Base-by-base conservation (phyloP, 2,329 filamentous ascomycete species). In the Pezicula neosporulosa region DNA sequence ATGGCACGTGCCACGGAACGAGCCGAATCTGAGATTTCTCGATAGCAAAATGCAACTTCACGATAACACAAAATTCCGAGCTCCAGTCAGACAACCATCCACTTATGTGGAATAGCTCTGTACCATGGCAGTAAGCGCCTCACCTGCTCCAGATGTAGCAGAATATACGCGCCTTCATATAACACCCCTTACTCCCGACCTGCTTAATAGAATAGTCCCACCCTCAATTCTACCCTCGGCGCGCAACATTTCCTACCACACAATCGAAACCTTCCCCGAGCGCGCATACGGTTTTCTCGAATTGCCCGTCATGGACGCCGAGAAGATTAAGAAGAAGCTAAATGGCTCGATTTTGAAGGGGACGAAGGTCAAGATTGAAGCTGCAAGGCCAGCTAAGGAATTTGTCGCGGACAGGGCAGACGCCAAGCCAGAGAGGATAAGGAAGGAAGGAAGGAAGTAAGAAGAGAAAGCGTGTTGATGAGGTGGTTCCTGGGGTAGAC, bases 241-340 rank as follows among this genome's bases (percentile, higher is more conserved):
- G 18, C 83, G 83, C 55, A 89, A 91, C 66, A 81, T 97, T 48
- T 96, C 92, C n/a, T 97, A 87, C 71, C 93, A 97, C 70, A 76
- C 77, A 5, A 73, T 97, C 59, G 82, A 90, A 65, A 92, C 92
- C 1, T 96, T 96, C 57, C 93, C 93, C 13, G 94, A 99, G 59
- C 87, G 83, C 66, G 86, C 82, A 48, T 99, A 90, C 82, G 94
- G 93, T 50, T 99, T 89, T 72, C 77, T 97, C 53, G 91, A 95
- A 44, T 72, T 99, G 36, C 92, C 92, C 0, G 72, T 68, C 3
- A 81, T 83, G 70, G 91, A 96, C 58, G 94, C 93, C 9, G 87
- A 93, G n/a, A 96, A 91, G 69, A 72, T 97, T 49, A 90, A 86
- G 73, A 93, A 87, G 72, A 97, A 94, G 73, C 78, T 97, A 46